These are phyloP conservation scores for Rhodamnia argentea DNA, from an alignment of 345 rosid genomes.

Conservation along the genomic window DNA sequence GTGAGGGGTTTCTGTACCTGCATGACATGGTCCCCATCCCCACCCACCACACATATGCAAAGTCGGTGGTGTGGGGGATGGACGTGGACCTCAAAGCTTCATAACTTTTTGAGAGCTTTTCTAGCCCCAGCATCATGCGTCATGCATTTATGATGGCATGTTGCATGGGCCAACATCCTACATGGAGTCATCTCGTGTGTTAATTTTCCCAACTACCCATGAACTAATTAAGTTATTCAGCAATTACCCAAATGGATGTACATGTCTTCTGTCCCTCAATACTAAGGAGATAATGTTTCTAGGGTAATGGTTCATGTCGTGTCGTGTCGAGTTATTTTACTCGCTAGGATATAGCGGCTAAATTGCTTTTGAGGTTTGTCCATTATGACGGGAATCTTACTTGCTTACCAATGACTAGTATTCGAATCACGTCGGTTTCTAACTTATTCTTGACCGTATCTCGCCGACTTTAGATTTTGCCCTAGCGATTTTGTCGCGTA, in stretches of 20 bases:
- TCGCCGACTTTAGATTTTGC: neutral
- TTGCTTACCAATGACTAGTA: neutral
- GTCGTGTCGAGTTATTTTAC: neutral
- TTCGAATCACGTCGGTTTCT: neutral
- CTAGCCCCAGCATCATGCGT: neutral
- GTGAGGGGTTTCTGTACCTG: slow-evolving; percentile 2
- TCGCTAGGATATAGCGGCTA: fast-evolving
- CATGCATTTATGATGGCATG: neutral
- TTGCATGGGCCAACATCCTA: neutral
- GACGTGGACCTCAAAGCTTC: neutral
- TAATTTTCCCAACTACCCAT: neutral
- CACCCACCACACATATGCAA: neutral
- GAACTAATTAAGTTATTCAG: neutral
- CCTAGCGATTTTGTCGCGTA: fast-evolving
- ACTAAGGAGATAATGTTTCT: neutral
- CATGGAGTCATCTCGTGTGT: neutral
- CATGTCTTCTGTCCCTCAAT: neutral
- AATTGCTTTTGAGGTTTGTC: neutral
- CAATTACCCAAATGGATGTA: neutral
- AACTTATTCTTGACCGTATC: neutral
- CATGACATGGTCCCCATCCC: neutral
- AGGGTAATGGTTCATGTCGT: neutral
- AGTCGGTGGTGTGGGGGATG: neutral
- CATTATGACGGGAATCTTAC: fast-evolving
- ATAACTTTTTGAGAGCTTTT: neutral